Conservation (phyloP, 2,329 filamentous ascomycete species). For the Xylaria arbuscula region DNA sequence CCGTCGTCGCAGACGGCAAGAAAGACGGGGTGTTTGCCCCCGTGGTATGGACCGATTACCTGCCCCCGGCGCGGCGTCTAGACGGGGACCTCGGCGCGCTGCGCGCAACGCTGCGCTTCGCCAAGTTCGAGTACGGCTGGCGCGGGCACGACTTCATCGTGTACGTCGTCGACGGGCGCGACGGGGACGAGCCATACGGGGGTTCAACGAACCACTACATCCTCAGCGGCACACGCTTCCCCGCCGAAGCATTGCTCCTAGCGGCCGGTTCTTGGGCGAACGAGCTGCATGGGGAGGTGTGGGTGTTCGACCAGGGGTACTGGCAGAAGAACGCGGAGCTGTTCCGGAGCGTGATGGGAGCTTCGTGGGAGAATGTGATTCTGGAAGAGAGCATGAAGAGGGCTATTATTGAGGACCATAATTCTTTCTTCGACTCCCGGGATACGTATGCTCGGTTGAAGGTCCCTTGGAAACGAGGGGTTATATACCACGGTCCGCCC, state of each 20-base stretch:
- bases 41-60: conserved; percentile 54
- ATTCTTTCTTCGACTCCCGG: conserved; percentile 70
- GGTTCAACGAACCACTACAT: conserved; percentile 54
- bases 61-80: conserved; percentile 56
- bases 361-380: conserved; percentile 74
- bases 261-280: conserved; percentile 65
- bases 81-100: conserved; percentile 54
- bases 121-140: conserved; percentile 59
- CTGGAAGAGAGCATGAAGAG: conserved; percentile 73
- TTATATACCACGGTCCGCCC: conserved; percentile 74
- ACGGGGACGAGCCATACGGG: conserved; percentile 52
- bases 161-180: conserved; percentile 57
- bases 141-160: conserved; percentile 56
- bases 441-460: conserved; percentile 69
- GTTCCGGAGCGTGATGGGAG: conserved; percentile 65
- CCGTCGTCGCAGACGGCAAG: conserved; percentile 45
- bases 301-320: conserved; percentile 71
- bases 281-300: conserved; percentile 71
- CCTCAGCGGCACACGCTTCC: conserved; percentile 49
- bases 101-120: conserved; percentile 51
- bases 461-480: conserved; percentile 77
- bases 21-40: conserved; percentile 45
- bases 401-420: conserved; percentile 70
- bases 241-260: conserved; percentile 63
- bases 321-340: conserved; percentile 74